Evolutionary conservation across 2,329 filamentous ascomycete species (phyloP), one percentile per base, ranked within the genome.

Genomic region (Leptosphaerulina australis): DNA sequence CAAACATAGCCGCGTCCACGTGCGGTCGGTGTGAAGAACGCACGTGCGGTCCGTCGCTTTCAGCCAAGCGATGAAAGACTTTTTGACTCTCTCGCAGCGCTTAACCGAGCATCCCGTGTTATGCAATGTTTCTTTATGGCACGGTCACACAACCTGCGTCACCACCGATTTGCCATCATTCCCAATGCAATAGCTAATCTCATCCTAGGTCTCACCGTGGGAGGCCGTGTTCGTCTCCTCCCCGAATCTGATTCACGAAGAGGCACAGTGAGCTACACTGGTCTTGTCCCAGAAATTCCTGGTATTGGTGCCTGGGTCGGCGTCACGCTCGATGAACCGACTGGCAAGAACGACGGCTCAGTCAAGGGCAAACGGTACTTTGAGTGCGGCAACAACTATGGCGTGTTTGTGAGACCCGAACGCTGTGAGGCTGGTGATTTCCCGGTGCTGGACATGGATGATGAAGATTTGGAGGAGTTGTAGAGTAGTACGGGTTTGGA

Each of bases 311-410:
- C 74, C 76, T 94, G 90, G 90, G 79, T 93, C 15, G 90, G 88
- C 30, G 77, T 94, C 43, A 69, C 70, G 18, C 80, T 92, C 44
- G 89, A 93, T 68, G 89, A 93, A 74, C 88, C 90, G 1, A 87
- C 87, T 33, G 90, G 88, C 47, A 90, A 89, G 78, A 94, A 93
- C 66, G 88, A 93, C 70, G 90, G 90, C 52, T 86, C 84, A 62
- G 83, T 91, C 59, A 74, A 74, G 49, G 81, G 80, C 7, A 84
- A 77, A 58, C 79, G 85, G 58, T 93, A 92, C 74, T 94, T 91
- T 81, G 78, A 82, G 40, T 86, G 85, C 44, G 70, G 77, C 55
- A 75, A 84, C 51, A 92, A 91, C 70, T 84, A 83, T 62, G 90
- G 90, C 25, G 86, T 91, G 15, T 91, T 94, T 74, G 88, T 92